Conservation (phyloP, 345 rosid species). For the Syzygium oleosum region DNA sequence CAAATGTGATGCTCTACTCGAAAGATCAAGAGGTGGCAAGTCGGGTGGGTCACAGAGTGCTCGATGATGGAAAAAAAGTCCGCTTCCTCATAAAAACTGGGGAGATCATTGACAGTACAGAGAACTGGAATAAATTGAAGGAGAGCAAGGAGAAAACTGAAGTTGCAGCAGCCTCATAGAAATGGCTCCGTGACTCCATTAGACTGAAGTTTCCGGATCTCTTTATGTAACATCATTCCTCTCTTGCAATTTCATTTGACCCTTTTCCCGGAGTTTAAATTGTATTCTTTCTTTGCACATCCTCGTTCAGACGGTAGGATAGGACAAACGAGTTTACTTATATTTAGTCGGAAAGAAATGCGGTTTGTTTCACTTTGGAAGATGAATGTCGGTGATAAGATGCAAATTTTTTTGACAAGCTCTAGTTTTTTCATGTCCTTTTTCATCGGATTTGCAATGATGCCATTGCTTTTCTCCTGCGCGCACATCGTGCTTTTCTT, state of each 20-base stretch:
- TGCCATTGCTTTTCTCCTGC: not conserved
- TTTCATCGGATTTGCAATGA: not conserved
- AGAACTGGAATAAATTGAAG: conserved; percentile 76
- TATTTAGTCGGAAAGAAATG: not conserved
- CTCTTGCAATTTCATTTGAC: not conserved
- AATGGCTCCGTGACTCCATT: not conserved
- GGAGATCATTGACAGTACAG: conserved; percentile 61
- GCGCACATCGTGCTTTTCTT: not conserved
- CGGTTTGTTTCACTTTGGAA: not conserved
- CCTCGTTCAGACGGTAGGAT: not conserved
- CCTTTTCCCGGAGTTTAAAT: not conserved
- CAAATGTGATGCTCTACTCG: conserved; percentile 88
- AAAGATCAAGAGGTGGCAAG: conserved; percentile 71
- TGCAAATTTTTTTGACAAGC: not conserved
- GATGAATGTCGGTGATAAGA: not conserved
- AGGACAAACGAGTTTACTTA: not conserved
- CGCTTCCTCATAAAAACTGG: conserved; percentile 83
- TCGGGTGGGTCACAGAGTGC: conserved; percentile 75
- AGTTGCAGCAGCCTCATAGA: conserved; percentile 25
- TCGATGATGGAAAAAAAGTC: conserved; percentile 59
- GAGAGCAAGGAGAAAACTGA: conserved; percentile 51
- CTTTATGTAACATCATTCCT: not conserved
- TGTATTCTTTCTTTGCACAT: not conserved
- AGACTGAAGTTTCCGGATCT: not conserved
- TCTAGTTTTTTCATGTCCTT: not conserved